phyloP scores from a whole-genome alignment of 2,329 filamentous ascomycete species.

The Coniella lustricola region DNA sequence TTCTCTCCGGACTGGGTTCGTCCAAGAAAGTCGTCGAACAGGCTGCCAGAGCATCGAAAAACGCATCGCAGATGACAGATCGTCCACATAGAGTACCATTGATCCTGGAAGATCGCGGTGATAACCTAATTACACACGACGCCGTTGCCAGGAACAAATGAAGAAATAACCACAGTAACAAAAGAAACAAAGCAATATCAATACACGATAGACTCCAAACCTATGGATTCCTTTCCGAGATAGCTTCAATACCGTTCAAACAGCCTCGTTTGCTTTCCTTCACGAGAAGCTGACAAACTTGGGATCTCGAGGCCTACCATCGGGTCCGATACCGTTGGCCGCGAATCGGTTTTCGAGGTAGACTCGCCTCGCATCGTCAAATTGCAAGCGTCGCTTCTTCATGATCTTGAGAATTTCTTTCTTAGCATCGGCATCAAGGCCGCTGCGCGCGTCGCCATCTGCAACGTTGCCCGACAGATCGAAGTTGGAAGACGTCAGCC shows the following conservation, averaged over 20 bases:
- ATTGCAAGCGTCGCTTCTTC: conserved; percentile 73
- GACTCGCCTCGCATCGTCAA: conserved; percentile 83
- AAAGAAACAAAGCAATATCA: background rate
- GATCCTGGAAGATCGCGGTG: no score
- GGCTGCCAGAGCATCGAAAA: no score
- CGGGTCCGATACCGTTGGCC: conserved; percentile 79
- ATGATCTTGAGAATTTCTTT: conserved; percentile 81
- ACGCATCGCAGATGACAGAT: no score
- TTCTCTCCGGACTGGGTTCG: no score
- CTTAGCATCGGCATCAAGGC: conserved; percentile 76
- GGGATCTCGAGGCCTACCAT: conserved; percentile 81
- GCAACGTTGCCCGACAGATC: conserved; percentile 76
- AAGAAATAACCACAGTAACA: background rate
- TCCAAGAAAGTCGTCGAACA: no score
- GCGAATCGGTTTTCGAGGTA: conserved; percentile 83
- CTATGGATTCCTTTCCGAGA: no score
- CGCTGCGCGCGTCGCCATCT: conserved; percentile 68
- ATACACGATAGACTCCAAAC: background rate
- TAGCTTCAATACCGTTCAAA: background rate
- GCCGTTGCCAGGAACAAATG: background rate
- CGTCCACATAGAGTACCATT: no score
- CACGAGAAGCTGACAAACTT: conserved; percentile 92
- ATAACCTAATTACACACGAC: no score
- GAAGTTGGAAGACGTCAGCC: conserved; percentile 76
- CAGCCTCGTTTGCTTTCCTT: conserved; percentile 16